These are phyloP conservation scores for Linnemannia exigua DNA, from an alignment of 192 early-diverging fungal species.

Conservation along the genomic window DNA sequence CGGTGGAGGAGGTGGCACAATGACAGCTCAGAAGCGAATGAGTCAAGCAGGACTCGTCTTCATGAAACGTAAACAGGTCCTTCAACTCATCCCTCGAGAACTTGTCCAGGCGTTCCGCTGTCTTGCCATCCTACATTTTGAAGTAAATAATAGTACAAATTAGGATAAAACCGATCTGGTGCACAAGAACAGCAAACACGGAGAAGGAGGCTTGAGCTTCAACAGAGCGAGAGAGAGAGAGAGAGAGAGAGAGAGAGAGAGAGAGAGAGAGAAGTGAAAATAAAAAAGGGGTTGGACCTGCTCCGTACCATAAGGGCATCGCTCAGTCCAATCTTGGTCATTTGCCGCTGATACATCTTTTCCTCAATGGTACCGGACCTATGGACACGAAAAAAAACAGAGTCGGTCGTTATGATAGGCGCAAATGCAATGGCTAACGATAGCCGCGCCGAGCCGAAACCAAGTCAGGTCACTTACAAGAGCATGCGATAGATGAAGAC, in stretches of 20 bases:
- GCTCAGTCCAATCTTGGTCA: conserved; percentile 70
- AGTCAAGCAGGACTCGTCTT: conserved; percentile 66
- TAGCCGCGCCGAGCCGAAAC: neutral
- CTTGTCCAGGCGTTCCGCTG: conserved; percentile 57
- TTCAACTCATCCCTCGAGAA: conserved; percentile 68
- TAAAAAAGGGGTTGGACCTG: neutral
- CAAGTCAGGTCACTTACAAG: conserved; percentile 33
- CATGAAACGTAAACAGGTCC: conserved; percentile 70
- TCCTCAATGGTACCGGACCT: conserved; percentile 64
- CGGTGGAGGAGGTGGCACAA: conserved; percentile 29
- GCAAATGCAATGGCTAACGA: neutral
- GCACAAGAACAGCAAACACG: neutral
- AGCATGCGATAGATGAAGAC: conserved; percentile 60
- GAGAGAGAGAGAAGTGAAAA: neutral
- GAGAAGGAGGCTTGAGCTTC: neutral
- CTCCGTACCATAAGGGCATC: conserved; percentile 66
- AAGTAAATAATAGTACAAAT: neutral
- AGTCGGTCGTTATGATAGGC: neutral
- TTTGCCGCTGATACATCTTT: conserved; percentile 74
- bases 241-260: neutral
- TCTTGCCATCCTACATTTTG: conserved; percentile 45
- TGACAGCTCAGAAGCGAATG: conserved; percentile 67
- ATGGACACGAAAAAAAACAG: neutral
- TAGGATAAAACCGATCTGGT: neutral
- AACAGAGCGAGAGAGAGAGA: neutral